Conservation (phyloP, 139 green algal genomes). For the Coccomyxa sp. region DNA sequence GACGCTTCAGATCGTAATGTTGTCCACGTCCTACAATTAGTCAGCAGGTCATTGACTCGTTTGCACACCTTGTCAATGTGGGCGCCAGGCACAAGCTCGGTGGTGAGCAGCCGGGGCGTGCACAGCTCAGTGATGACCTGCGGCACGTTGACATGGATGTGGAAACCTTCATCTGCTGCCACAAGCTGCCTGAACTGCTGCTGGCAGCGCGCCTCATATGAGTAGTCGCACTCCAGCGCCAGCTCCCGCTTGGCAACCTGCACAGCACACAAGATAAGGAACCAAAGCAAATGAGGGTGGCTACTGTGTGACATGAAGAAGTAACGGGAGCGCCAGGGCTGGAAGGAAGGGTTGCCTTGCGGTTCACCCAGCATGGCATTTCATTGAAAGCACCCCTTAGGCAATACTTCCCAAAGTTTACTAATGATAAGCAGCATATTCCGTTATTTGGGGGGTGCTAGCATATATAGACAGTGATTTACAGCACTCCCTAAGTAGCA, state of each 20-base stretch:
- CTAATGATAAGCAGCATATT: too few relatives aligned
- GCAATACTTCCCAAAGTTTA: too few relatives aligned
- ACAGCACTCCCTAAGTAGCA: too few relatives aligned
- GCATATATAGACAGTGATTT: too few relatives aligned
- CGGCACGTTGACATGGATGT: slow-evolving; percentile 66
- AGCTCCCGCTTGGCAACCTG: slow-evolving; percentile 88
- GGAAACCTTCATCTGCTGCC: slow-evolving; percentile 28
- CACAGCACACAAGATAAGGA: not conserved
- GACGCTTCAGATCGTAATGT: too few relatives aligned
- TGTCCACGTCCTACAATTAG: too few relatives aligned
- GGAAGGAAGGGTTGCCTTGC: not conserved
- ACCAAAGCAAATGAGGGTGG: not conserved
- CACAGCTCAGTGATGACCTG: slow-evolving; percentile 68
- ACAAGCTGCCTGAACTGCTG: slow-evolving; percentile 62
- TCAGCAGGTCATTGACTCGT: too few relatives aligned
- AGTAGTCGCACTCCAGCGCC: slow-evolving; percentile 92
- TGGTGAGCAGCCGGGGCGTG: slow-evolving; percentile 68
- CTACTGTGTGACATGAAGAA: too few relatives aligned
- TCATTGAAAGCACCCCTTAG: too few relatives aligned
- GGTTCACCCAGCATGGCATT: not conserved
- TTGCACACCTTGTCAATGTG: slow-evolving; percentile 79
- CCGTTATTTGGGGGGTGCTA: too few relatives aligned
- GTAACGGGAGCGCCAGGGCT: not conserved
- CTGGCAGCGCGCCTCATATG: slow-evolving; percentile 47
- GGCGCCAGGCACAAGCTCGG: slow-evolving; percentile 73